phyloP scores from a whole-genome alignment of 2,329 filamentous ascomycete species.

The Talaromyces funiculosus region DNA sequence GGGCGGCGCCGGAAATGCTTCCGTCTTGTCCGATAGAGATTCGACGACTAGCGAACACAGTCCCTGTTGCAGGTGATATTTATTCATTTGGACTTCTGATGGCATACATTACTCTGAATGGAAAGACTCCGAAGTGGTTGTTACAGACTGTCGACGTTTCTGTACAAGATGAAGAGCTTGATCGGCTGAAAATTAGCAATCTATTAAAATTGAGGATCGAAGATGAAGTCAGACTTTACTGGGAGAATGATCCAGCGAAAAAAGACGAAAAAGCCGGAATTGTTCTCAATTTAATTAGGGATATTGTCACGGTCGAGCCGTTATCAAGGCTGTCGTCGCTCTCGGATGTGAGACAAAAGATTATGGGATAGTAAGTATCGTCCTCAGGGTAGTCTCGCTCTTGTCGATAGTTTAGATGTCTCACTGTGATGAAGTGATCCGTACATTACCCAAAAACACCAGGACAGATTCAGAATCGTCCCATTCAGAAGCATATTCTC shows the following conservation, averaged over 20 bases:
- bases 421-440: background rate
- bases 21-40: background rate
- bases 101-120: background rate
- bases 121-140: background rate
- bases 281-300: background rate
- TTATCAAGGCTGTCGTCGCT: background rate
- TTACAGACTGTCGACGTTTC: background rate
- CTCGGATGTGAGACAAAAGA: background rate
- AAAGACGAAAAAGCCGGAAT: background rate
- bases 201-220: background rate
- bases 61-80: background rate
- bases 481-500: background rate
- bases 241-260: background rate
- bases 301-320: background rate
- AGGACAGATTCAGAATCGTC: background rate
- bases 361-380: background rate
- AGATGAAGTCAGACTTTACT: background rate
- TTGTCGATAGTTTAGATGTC: background rate
- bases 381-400: too few species aligned
- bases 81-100: slow-evolving; percentile 2
- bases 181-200: background rate
- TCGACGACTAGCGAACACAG: background rate
- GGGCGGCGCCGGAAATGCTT: slow-evolving; percentile 4
- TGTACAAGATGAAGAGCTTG: background rate
- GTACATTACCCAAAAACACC: background rate